Percentiles rank a stretch among this genome's conserved stretches.
Evolutionary conservation across 2,329 filamentous ascomycete species (phyloP).

Genomic region (Colletotrichum sp.): DNA sequence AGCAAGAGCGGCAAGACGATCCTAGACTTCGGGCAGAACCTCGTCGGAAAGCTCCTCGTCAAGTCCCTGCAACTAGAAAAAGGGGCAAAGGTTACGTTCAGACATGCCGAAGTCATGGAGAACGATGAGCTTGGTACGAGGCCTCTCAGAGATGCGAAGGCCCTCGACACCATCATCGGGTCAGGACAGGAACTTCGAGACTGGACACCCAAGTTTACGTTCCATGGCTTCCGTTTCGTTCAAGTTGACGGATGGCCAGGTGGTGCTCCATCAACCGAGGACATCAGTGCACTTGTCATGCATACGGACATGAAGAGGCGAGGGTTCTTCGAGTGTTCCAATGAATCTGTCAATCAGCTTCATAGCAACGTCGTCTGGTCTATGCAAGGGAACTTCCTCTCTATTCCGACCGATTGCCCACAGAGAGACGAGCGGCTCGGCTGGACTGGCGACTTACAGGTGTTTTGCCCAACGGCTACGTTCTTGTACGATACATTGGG

Average conservation of each 20-base stretch:
- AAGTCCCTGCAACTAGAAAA: conserved; percentile 1
- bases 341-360: conserved; percentile 1
- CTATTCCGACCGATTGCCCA: conserved; percentile 12
- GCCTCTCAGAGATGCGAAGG: not conserved
- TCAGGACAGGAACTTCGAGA: not conserved
- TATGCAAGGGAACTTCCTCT: conserved; percentile 15
- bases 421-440: conserved; percentile 13
- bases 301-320: conserved; percentile 12
- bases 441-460: conserved; percentile 14
- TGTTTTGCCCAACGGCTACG: conserved; percentile 5
- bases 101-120: conserved; percentile 13
- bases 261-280: not conserved
- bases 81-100: not conserved
- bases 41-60: conserved; percentile 11
- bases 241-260: conserved; percentile 2
- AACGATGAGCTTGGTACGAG: not conserved
- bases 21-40: conserved; percentile 29
- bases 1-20: conserved; percentile 48
- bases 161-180: not conserved
- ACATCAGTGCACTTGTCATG: conserved; percentile 1
- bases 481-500: conserved; percentile 14
- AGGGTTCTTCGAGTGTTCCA: conserved; percentile 16
- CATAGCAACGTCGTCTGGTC: conserved; percentile 16
- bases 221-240: conserved; percentile 15
- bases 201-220: conserved; percentile 7